Percentiles rank a stretch among this genome's conserved stretches.
Evolutionary conservation across 2,329 filamentous ascomycete species (phyloP).

Genomic region (Penicillium hordei): DNA sequence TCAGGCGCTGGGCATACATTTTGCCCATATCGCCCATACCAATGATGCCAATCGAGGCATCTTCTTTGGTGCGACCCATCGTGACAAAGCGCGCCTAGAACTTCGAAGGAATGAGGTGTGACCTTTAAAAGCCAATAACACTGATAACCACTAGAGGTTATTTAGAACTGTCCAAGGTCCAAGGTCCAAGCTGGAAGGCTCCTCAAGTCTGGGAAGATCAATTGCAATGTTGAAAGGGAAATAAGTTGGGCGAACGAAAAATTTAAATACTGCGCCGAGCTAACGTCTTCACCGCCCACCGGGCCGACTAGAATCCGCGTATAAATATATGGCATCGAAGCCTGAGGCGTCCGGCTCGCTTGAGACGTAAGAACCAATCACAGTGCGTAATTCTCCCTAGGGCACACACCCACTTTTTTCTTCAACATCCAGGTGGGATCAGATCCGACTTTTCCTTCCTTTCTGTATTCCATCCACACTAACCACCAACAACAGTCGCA

Average conservation of each 20-base stretch:
- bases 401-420: constrained; percentile 42
- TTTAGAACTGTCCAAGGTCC: background rate
- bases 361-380: constrained; percentile 35
- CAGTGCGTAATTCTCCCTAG: constrained; percentile 25
- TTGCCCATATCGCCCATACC: constrained; percentile 99
- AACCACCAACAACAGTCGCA: constrained; percentile 53
- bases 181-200: background rate
- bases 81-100: constrained; percentile 12
- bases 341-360: constrained; percentile 31
- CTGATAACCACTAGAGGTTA: background rate
- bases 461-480: constrained; percentile 45
- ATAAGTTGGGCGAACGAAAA: constrained; percentile 14
- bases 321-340: background rate
- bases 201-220: constrained; percentile 17
- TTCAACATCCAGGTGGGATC: constrained; percentile 13
- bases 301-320: constrained; percentile 29
- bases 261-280: constrained; percentile 31
- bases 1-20: constrained; percentile 91
- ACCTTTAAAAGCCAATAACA: background rate
- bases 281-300: constrained; percentile 26
- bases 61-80: constrained; percentile 54
- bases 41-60: constrained; percentile 85
- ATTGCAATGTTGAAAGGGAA: constrained; percentile 9
- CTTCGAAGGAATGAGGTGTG: background rate
- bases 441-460: constrained; percentile 29